Percentiles rank a stretch among this genome's conserved stretches.
These are phyloP conservation scores for Musa beccarii DNA, from an alignment of 176 grass and related monocot species.

Conservation along the genomic window DNA sequence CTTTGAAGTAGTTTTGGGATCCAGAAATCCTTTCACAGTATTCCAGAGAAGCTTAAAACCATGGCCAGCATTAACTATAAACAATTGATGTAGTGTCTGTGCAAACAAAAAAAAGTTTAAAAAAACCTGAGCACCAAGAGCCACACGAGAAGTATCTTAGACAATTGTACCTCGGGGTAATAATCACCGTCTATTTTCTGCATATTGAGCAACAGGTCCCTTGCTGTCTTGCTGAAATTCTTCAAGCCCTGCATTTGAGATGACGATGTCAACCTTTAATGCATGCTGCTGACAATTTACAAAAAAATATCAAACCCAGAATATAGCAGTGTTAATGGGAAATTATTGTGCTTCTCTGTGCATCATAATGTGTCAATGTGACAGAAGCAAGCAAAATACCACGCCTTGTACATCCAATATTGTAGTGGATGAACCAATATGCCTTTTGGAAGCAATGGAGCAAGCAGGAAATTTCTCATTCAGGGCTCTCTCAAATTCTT, in stretches of 20 bases:
- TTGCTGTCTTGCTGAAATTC: slow-evolving; percentile 85
- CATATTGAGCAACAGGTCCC: slow-evolving; percentile 64
- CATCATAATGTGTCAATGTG: background rate
- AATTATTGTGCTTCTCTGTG: background rate
- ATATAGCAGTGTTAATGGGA: background rate
- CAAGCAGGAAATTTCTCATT: slow-evolving; percentile 88
- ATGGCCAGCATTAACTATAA: slow-evolving; percentile 80
- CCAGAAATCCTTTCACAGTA: slow-evolving; percentile 90
- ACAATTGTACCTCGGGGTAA: slow-evolving; percentile 38
- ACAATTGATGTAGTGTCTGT: slow-evolving; percentile 98
- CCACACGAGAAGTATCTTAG: background rate
- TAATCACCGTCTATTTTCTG: slow-evolving; percentile 97
- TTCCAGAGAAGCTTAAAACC: slow-evolving; percentile 95
- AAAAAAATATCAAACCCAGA: slow-evolving; percentile 1
- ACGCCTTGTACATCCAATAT: slow-evolving; percentile 95
- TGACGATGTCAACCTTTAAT: background rate
- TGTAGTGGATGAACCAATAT: slow-evolving; percentile 75
- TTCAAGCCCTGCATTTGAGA: slow-evolving; percentile 57
- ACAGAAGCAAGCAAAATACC: slow-evolving; percentile 32
- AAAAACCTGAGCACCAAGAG: background rate
- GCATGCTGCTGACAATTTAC: background rate
- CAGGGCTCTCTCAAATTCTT: slow-evolving; percentile 94
- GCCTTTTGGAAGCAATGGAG: slow-evolving; percentile 83
- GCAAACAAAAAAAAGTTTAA: slow-evolving; percentile 10
- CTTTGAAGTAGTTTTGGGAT: slow-evolving; percentile 96